Evolutionary conservation across 176 grass and related monocot species (phyloP).

Genomic region (Typha latifolia): DNA sequence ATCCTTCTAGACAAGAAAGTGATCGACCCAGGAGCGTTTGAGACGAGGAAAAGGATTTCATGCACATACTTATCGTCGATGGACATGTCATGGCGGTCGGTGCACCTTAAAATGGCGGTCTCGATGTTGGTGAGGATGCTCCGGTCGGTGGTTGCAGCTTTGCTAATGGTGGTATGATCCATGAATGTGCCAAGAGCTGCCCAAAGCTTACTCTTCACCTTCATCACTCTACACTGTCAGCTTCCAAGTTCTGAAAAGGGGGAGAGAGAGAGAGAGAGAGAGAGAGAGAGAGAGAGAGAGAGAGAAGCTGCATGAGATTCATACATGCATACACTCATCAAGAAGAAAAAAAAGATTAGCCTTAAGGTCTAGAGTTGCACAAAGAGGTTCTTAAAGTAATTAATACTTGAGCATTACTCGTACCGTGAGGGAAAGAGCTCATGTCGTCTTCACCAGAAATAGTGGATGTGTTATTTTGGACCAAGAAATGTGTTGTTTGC

Average conservation of each 20-base stretch:
- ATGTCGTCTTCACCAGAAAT: constrained; percentile 41
- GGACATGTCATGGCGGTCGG: constrained; percentile 14
- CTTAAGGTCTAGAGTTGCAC: background rate
- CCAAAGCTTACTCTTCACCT: constrained; percentile 74
- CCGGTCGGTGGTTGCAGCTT: constrained; percentile 19
- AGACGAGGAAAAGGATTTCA: constrained; percentile 87
- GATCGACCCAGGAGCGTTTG: constrained; percentile 79
- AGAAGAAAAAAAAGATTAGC: constrained; percentile 3
- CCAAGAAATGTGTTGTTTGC: constrained; percentile 41
- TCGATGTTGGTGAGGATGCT: constrained; percentile 61
- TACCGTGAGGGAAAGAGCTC: constrained; percentile 7
- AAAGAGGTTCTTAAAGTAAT: background rate
- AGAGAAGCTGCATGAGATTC: too few species aligned
- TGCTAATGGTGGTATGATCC: constrained; percentile 31
- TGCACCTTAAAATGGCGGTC: constrained; percentile 56
- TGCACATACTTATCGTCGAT: constrained; percentile 51
- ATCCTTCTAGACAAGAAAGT: constrained; percentile 81
- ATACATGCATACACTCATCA: too few species aligned
- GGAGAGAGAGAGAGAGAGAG: constrained; percentile 3
- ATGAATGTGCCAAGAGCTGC: constrained; percentile 62
- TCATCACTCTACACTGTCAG: constrained; percentile 46
- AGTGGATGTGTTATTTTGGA: constrained; percentile 27
- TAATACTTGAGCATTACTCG: background rate
- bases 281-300: constrained; percentile 6
- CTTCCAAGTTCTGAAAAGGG: constrained; percentile 20